A percentile compares a stretch with the other conserved stretches of the same genome.
Conservation (phyloP, 768 basidiomycete species). For the Rhodotorula sphaerocarpa region DNA sequence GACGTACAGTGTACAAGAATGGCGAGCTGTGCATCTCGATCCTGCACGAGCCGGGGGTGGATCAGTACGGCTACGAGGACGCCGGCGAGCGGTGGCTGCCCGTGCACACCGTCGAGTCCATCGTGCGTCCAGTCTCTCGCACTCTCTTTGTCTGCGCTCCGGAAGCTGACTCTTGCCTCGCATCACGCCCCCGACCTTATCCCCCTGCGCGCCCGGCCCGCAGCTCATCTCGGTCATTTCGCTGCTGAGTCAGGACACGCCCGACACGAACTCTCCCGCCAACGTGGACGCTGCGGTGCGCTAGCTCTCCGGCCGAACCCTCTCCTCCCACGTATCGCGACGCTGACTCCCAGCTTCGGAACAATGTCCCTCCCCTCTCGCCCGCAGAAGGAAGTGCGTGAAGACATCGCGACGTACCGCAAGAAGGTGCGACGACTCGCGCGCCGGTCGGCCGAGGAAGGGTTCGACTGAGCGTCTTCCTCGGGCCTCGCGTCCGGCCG, state of each 20-base stretch:
- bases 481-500: neutral
- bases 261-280: constrained; percentile 86
- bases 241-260: constrained; percentile 79
- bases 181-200: too few species aligned
- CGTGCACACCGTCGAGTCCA: constrained; percentile 92
- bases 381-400: constrained; percentile 52
- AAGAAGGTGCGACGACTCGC: constrained; percentile 92
- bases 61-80: constrained; percentile 89
- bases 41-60: constrained; percentile 85
- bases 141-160: neutral
- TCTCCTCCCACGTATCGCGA: too few species aligned
- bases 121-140: constrained; percentile 57
- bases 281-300: constrained; percentile 82
- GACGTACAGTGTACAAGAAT: constrained; percentile 43
- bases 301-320: too few species aligned
- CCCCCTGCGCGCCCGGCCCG: too few species aligned
- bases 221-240: constrained; percentile 95
- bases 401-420: constrained; percentile 54
- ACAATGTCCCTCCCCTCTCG: neutral
- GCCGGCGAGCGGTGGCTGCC: constrained; percentile 97
- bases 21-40: constrained; percentile 49
- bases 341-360: neutral
- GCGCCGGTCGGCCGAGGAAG: constrained; percentile 80
- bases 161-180: too few species aligned
- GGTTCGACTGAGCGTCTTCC: constrained; percentile 43